phyloP scores from a whole-genome alignment of 768 basidiomycete genomes.

The Leccinum broughii region DNA sequence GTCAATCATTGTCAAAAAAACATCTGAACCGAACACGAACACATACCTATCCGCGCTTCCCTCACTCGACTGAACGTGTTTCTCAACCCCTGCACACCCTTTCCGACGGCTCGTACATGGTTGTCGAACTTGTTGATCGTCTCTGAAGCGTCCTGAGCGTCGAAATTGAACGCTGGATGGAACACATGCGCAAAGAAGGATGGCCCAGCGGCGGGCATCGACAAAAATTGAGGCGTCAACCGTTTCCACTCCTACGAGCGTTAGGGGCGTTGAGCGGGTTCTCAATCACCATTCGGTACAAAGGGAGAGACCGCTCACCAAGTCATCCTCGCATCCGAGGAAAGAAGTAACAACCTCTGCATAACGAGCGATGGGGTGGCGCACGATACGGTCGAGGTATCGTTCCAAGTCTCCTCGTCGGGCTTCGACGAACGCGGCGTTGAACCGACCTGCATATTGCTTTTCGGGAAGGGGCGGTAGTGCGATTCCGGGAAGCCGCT shows the following conservation, averaged over 20 bases:
- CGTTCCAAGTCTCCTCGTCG: slow-evolving; percentile 78
- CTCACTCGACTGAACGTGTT: slow-evolving; percentile 61
- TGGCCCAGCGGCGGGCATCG: slow-evolving; percentile 67
- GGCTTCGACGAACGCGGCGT: slow-evolving; percentile 79
- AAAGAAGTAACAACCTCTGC: slow-evolving; percentile 82
- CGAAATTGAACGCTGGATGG: slow-evolving; percentile 84
- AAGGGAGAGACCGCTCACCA: slow-evolving; percentile 46
- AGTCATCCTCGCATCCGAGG: slow-evolving; percentile 71
- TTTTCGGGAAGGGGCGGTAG: slow-evolving; percentile 85
- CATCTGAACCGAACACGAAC: background rate
- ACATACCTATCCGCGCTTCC: slow-evolving; percentile 66
- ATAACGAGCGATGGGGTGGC: slow-evolving; percentile 77
- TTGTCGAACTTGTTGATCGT: slow-evolving; percentile 60
- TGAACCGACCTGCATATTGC: slow-evolving; percentile 80
- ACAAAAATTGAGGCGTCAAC: slow-evolving; percentile 57
- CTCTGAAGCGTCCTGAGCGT: slow-evolving; percentile 66
- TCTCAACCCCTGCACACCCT: slow-evolving; percentile 67
- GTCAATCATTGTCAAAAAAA: background rate
- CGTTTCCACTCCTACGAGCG: slow-evolving; percentile 66
- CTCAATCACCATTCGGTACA: background rate
- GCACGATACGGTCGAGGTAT: slow-evolving; percentile 66
- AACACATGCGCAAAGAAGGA: slow-evolving; percentile 77
- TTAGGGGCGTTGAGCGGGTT: slow-evolving; percentile 5
- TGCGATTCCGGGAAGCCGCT: slow-evolving; percentile 72
- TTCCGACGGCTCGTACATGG: slow-evolving; percentile 65